phyloP scores from a whole-genome alignment of 495 filamentous ascomycete genomes.

The Daldinia loculata region DNA sequence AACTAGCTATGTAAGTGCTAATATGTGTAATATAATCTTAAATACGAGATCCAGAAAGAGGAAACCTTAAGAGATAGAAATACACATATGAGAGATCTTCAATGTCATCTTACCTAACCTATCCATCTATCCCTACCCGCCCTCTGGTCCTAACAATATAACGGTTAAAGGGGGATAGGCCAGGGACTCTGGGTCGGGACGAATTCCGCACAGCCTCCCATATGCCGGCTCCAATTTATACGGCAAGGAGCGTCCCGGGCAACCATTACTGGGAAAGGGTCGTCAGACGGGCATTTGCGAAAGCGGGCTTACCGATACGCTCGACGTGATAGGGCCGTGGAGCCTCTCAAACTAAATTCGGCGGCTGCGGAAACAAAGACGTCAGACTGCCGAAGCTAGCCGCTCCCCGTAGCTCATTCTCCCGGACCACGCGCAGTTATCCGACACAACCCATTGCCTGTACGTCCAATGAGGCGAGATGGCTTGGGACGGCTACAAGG shows the following conservation, averaged over 20 bases:
- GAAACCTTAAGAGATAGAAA: slow-evolving; percentile 4
- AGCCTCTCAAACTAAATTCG: neutral
- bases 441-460: slow-evolving; percentile 25
- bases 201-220: slow-evolving; percentile 32
- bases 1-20: neutral
- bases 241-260: neutral
- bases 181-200: slow-evolving; percentile 21
- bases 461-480: slow-evolving; percentile 26
- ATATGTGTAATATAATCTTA: neutral
- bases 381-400: slow-evolving; percentile 43
- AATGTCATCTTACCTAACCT: neutral
- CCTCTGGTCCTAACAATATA: neutral
- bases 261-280: neutral
- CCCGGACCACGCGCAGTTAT: slow-evolving; percentile 3
- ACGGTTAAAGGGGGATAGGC: slow-evolving; percentile 32
- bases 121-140: neutral
- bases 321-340: slow-evolving; percentile 6
- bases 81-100: neutral
- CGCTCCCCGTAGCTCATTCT: slow-evolving; percentile 4
- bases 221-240: neutral
- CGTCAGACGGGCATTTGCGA: neutral
- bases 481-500: slow-evolving; percentile 36
- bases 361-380: slow-evolving; percentile 28
- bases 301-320: neutral
- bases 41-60: slow-evolving; percentile 4